A percentile compares a stretch with the other conserved stretches of the same genome.
phyloP scores from a whole-genome alignment of 768 basidiomycete genomes.

The Ramaria sp. region DNA sequence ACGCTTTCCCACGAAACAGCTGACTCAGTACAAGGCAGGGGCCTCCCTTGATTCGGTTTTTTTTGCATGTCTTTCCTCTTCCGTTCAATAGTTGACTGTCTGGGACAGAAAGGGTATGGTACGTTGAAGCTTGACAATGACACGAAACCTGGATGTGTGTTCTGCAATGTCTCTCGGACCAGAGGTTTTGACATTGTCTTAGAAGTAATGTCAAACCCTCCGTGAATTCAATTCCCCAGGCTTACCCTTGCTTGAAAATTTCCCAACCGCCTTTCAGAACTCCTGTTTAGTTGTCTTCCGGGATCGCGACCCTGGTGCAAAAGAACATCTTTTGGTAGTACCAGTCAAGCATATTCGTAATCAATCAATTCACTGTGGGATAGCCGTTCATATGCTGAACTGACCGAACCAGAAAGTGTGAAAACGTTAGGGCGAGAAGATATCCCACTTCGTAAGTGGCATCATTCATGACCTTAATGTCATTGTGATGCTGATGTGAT shows the following conservation, averaged over 20 bases:
- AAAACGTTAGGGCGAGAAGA: conserved; percentile 34
- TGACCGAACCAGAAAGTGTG: conserved; percentile 37
- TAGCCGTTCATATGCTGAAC: conserved; percentile 3
- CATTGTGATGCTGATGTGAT: neutral
- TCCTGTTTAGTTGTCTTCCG: conserved; percentile 22
- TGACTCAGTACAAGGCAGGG: too few relatives aligned
- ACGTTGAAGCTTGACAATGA: neutral
- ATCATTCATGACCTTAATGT: conserved; percentile 15
- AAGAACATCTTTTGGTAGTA: conserved; percentile 26
- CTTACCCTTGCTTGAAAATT: neutral
- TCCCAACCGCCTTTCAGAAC: conserved; percentile 16
- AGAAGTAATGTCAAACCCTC: conserved; percentile 18
- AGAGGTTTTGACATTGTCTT: conserved; percentile 25
- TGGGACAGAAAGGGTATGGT: neutral
- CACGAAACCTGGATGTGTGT: conserved; percentile 17
- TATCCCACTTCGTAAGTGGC: conserved; percentile 33
- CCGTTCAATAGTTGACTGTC: neutral
- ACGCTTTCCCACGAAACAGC: too few relatives aligned
- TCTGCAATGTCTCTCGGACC: conserved; percentile 21
- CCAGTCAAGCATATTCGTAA: conserved; percentile 27
- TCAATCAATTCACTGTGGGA: conserved; percentile 2
- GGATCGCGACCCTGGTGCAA: conserved; percentile 25
- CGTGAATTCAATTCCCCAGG: neutral
- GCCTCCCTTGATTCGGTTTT: neutral
- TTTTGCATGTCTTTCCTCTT: neutral